These are phyloP conservation scores for Aspergillus sp. DNA, from an alignment of 2,329 filamentous ascomycete genomes.

Conservation along the genomic window DNA sequence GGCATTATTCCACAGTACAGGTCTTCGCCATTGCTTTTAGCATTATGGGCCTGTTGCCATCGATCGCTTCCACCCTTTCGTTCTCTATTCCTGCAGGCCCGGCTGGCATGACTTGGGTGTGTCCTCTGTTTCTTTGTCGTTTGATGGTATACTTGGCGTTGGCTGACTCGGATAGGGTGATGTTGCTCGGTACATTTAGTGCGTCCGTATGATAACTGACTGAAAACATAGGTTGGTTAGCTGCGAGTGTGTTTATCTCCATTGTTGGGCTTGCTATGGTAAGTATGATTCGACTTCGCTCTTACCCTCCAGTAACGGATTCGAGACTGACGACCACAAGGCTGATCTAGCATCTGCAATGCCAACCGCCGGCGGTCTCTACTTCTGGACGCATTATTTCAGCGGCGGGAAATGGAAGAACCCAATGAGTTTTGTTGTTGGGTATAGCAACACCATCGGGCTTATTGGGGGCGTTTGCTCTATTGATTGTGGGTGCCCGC, in stretches of 20 bases:
- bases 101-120: conserved; percentile 61
- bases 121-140: background rate
- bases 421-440: conserved; percentile 58
- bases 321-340: conserved; percentile 21
- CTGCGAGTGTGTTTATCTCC: conserved; percentile 57
- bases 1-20: conserved; percentile 62
- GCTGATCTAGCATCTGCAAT: conserved; percentile 55
- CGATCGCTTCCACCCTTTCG: conserved; percentile 58
- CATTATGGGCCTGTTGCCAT: conserved; percentile 62
- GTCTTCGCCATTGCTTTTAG: conserved; percentile 60
- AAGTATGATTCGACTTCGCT: conserved; percentile 28
- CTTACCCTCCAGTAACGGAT: background rate
- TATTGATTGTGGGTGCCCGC: conserved; percentile 52
- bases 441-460: conserved; percentile 62
- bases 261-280: conserved; percentile 61
- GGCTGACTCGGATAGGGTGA: conserved; percentile 14
- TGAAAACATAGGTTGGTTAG: conserved; percentile 49
- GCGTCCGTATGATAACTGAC: background rate
- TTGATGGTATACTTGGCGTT: conserved; percentile 16
- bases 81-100: conserved; percentile 61
- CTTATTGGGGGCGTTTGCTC: conserved; percentile 61
- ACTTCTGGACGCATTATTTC: conserved; percentile 62
- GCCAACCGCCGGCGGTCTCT: conserved; percentile 60
- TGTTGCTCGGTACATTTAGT: background rate
- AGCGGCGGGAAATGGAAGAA: conserved; percentile 55